Conservation (phyloP, 768 basidiomycete genomes). For the Roridomyces roridus region DNA sequence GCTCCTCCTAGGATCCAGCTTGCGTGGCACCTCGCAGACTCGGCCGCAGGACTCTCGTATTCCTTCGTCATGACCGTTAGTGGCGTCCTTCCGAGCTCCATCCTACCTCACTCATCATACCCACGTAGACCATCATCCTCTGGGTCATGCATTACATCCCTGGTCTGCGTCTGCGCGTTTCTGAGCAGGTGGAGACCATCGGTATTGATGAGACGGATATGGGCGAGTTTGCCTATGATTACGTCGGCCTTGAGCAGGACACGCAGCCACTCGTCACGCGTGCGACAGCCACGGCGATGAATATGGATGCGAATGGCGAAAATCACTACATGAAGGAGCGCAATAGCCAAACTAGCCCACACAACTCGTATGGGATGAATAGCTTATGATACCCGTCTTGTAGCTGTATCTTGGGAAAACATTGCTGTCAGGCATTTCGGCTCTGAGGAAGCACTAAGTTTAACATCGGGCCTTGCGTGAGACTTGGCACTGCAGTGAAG, state of each 20-base stretch:
- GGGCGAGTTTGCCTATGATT: conserved; percentile 91
- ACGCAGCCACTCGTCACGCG: conserved; percentile 19
- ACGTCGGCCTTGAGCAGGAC: conserved; percentile 74
- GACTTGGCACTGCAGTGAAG: too few relatives aligned
- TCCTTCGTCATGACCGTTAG: conserved; percentile 80
- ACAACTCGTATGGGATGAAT: too few relatives aligned
- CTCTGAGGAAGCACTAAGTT: too few relatives aligned
- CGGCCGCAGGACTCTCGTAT: conserved; percentile 67
- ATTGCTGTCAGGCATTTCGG: too few relatives aligned
- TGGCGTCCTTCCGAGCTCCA: conserved; percentile 9
- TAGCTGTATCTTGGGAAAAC: too few relatives aligned
- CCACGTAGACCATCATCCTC: conserved; percentile 70
- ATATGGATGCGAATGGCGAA: conserved; percentile 16
- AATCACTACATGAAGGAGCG: conserved; percentile 26
- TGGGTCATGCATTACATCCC: conserved; percentile 92
- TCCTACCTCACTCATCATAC: not conserved
- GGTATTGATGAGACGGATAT: conserved; percentile 91
- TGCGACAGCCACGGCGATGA: conserved; percentile 19
- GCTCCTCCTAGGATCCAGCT: conserved; percentile 59
- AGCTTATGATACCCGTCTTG: too few relatives aligned
- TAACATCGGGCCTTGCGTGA: too few relatives aligned
- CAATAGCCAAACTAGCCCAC: conserved; percentile 8
- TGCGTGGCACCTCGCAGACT: conserved; percentile 84
- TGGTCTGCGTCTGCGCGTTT: conserved; percentile 72
- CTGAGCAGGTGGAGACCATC: conserved; percentile 71